Base-by-base conservation (phyloP, 2,329 filamentous ascomycete genomes). In the Pezicula rhizophila region DNA sequence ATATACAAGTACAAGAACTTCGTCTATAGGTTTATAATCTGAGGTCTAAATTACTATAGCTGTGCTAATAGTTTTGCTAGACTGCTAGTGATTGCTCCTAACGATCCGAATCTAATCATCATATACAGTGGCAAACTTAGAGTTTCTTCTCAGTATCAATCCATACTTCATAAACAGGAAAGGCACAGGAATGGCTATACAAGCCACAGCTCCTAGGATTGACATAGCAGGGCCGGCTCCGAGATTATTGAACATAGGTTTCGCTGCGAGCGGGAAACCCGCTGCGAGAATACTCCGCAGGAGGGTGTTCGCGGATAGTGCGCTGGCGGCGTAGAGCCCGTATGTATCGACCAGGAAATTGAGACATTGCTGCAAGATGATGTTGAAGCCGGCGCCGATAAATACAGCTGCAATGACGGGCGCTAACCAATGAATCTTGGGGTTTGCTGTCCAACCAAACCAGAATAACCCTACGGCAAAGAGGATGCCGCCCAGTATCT, bases 221-320 rank as follows among this genome's bases (percentile, higher is more conserved):
- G 75, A 82, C 5, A 77, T 73, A 0, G 82, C 84, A 26, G 81
- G 84, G 0, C 77, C 78, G 12, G 86, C 75, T 0, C 85, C 84
- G 15, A 89, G 63, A 33, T 78, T 79, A 50, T 79, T 72, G 58
- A 85, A 86, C 70, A 89, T 70, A 1, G 60, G 60, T 10, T 45
- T 48, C 3, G 70, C 68, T 0, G 68, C 70, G 0, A 75, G 60
- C 0, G 73, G 72, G 11, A 76, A 54, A 10, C 71, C 74, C 0
- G 70, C 71, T 6, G 68, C 72, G n/a, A 75, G 67, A 0, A 64
- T 50, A 48, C 72, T 74, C 6, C 72, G 61, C 1, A 72, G 64
- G 4, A 76, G 60, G 0, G 70, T 71, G 2, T 71, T 72, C 0
- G 71, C 73, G 1, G 70, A 69, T 1, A 74, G 60, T 1, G 73